Base-by-base conservation (phyloP, 1,284 basidiomycete species). In the Coniferiporia sulphurascens region DNA sequence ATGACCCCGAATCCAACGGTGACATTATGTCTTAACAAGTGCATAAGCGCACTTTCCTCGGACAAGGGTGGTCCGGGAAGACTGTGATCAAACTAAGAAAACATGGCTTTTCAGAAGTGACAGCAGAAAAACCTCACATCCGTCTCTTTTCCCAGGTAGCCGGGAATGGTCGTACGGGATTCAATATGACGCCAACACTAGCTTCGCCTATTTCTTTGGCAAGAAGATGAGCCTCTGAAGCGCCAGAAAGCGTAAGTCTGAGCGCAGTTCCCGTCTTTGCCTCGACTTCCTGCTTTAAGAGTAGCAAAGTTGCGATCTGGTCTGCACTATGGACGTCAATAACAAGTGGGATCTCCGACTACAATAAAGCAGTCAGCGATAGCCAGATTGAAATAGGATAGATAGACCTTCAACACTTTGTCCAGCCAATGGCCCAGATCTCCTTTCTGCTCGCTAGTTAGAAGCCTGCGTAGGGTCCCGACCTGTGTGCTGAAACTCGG, bases 231-330 rank as follows among this genome's bases (percentile, higher is more conserved):
- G 89, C 81, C 72, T 95, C 93, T 0, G 82, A 76, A 0, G 84
- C 93, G 4, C 91, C 90, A 38, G 81, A 74, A 65, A 93, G 84
- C 1, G 87, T 82, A 75, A 89, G 76, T 53, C 78, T 77, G 71
- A 87, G 78, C 10, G 72, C 71, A 17, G 80, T 78, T 0, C 82
- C 80, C 3, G 80, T 79, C 38, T 74, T 76, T 46, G 76, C 75
- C 58, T 92, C 89, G 17, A 91, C 79, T 62, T 91, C 84, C 15
- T 76, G 74, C 74, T 93, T 92, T 58, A 95, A 73, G 36, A 82
- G 75, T 45, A 96, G 72, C 13, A 97, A 70, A 2, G 84, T 81
- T 0, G 86, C 86, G 75, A 94, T 92, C 61, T 84, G 76, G 66
- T 93, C 89, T 0, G 87, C 87, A 63, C 77, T 86, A 63, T 86